phyloP scores from a whole-genome alignment of 306 rosid genomes.

The Acacia crassicarpa region DNA sequence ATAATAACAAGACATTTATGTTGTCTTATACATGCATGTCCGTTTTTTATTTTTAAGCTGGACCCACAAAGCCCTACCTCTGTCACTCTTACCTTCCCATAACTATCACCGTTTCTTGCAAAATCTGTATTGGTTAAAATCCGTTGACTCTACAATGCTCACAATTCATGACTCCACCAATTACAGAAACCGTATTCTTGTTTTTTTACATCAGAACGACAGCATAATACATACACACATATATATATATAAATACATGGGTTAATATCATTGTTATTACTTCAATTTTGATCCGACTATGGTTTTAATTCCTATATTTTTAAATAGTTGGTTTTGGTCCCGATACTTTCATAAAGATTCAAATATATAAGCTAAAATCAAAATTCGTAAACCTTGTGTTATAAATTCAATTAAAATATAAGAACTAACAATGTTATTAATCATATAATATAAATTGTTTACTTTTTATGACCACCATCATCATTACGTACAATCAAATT shows the following conservation, averaged over 20 bases:
- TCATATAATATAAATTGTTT: background rate
- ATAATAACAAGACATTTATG: background rate
- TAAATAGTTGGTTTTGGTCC: too few species aligned
- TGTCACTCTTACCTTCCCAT: too few species aligned
- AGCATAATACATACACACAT: constrained; percentile 9
- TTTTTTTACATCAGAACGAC: constrained; percentile 37
- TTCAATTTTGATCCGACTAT: too few species aligned
- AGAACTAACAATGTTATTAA: too few species aligned
- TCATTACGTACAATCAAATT: constrained; percentile 26
- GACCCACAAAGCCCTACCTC: constrained; percentile 16
- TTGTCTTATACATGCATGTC: constrained; percentile 13
- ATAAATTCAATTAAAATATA: too few species aligned
- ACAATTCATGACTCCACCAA: constrained; percentile 9
- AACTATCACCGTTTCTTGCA: too few species aligned
- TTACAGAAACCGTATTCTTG: constrained; percentile 12
- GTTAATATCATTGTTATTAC: too few species aligned
- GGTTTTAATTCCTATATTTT: too few species aligned
- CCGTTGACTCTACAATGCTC: background rate
- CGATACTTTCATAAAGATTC: too few species aligned
- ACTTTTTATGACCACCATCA: constrained; percentile 13
- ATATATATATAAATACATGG: background rate
- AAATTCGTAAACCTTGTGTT: too few species aligned
- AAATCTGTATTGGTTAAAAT: too few species aligned
- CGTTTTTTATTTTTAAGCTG: constrained; percentile 5
- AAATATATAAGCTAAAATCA: too few species aligned